Evolutionary conservation across 352 stramenopile genomes (phyloP).

Genomic region (Pythium vanterpoolii): DNA sequence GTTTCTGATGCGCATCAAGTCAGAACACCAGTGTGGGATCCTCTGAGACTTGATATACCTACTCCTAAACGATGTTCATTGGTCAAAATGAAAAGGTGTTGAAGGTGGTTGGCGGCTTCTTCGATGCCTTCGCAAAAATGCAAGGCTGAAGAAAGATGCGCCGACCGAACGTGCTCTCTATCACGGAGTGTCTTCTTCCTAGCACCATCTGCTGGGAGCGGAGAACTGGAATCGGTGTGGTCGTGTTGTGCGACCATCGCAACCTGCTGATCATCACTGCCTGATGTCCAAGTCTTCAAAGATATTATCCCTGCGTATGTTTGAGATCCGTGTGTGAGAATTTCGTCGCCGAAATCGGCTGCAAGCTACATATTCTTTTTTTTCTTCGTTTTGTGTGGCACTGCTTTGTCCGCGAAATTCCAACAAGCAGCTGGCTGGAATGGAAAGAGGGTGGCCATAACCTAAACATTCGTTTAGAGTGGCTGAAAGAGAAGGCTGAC

Average conservation of each 20-base stretch:
- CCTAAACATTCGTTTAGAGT: conserved; percentile 2
- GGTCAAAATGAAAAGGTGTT: conserved; percentile 5
- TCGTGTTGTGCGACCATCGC: background rate
- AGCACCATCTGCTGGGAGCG: conserved; percentile 5
- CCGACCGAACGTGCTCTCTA: conserved; percentile 4
- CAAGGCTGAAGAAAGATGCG: conserved; percentile 6
- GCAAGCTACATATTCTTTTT: conserved; percentile 8
- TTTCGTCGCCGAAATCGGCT: background rate
- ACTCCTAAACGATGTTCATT: background rate
- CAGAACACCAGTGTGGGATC: background rate
- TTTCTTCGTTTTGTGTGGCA: background rate
- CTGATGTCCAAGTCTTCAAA: too few species aligned
- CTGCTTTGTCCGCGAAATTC: background rate
- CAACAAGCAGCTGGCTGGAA: conserved; percentile 10
- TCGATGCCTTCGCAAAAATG: background rate
- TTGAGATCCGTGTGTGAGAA: background rate
- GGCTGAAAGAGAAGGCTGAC: background rate
- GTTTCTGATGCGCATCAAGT: conserved; percentile 14
- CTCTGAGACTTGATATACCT: conserved; percentile 1
- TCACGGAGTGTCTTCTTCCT: conserved; percentile 7
- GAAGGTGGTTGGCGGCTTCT: conserved; percentile 7
- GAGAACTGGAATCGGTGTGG: background rate
- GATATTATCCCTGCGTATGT: too few species aligned
- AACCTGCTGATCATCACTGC: too few species aligned
- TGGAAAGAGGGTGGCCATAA: conserved; percentile 3